Percentiles rank a stretch among this genome's conserved stretches.
Evolutionary conservation across 805 yeast species (phyloP).

Genomic region (Nakazawaea peltata): DNA sequence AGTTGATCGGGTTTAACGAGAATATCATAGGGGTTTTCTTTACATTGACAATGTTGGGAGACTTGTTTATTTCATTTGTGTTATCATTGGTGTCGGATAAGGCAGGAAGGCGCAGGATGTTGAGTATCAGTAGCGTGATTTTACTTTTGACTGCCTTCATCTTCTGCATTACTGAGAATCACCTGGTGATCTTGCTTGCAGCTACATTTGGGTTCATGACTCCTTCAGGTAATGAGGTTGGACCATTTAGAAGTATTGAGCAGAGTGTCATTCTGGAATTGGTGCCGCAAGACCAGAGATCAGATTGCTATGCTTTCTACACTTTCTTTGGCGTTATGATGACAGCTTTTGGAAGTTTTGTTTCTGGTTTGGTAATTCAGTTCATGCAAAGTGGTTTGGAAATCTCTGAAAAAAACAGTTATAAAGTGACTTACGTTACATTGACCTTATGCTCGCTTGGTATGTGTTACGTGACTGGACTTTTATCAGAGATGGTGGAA

Average conservation of each 20-base stretch:
- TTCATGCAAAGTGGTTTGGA: slow-evolving; percentile 10
- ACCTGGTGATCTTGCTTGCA: slow-evolving; percentile 25
- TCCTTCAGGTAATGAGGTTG: slow-evolving; percentile 52
- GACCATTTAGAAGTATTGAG: slow-evolving; percentile 52
- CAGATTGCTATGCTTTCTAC: slow-evolving; percentile 55
- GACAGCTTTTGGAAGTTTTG: slow-evolving; percentile 36
- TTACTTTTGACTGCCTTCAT: slow-evolving; percentile 37
- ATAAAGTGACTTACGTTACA: slow-evolving; percentile 22
- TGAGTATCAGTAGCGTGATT: slow-evolving; percentile 29
- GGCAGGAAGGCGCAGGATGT: slow-evolving; percentile 34
- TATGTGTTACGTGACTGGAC: slow-evolving; percentile 15
- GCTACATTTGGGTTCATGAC: slow-evolving; percentile 45
- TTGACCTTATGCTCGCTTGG: slow-evolving; percentile 15
- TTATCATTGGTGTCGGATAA: slow-evolving; percentile 38
- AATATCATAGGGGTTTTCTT: slow-evolving; percentile 39
- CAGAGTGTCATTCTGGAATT: slow-evolving; percentile 44
- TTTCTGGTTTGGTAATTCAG: slow-evolving; percentile 28
- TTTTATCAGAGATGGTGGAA: slow-evolving; percentile 11
- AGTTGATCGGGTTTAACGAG: slow-evolving; percentile 31
- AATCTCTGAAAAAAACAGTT: slow-evolving; percentile 18
- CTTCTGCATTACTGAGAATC: slow-evolving; percentile 27
- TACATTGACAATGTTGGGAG: slow-evolving; percentile 43
- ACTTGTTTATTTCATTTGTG: slow-evolving; percentile 37
- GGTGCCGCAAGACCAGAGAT: slow-evolving; percentile 29
- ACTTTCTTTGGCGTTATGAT: slow-evolving; percentile 39